Evolutionary conservation across 2,329 filamentous ascomycete genomes (phyloP).

Genomic region (Pseudogymnoascus sp.): DNA sequence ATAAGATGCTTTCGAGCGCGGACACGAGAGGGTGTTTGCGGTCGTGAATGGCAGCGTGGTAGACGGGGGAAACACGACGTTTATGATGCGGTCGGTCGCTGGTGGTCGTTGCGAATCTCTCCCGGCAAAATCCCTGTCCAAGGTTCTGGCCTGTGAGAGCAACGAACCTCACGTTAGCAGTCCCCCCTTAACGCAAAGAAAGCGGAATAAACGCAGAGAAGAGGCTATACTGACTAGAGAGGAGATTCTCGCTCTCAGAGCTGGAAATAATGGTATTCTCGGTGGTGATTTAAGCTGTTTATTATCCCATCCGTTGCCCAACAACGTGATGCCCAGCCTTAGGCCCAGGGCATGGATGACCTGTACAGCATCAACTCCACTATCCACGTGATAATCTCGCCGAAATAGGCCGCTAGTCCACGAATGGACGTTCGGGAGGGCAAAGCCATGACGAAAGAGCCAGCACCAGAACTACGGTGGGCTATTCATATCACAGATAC

Average conservation of each 20-base stretch:
- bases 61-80: conserved; percentile 10
- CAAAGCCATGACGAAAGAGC: conserved; percentile 1
- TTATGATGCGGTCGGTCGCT: conserved; percentile 5
- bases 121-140: conserved; percentile 10
- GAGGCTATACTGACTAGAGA: background rate
- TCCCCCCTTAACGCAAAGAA: background rate
- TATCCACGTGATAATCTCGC: conserved; percentile 8
- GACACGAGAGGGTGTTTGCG: conserved; percentile 5
- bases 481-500: background rate
- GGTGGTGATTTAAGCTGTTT: conserved; percentile 4
- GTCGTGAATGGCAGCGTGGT: conserved; percentile 7
- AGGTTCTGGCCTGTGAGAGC: background rate
- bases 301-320: conserved; percentile 6
- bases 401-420: conserved; percentile 2
- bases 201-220: background rate
- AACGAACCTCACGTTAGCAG: background rate
- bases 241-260: conserved; percentile 4
- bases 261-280: conserved; percentile 9
- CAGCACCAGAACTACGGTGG: background rate
- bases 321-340: conserved; percentile 7
- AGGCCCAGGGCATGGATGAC: conserved; percentile 8
- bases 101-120: conserved; percentile 10
- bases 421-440: background rate
- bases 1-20: background rate
- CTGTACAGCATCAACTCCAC: conserved; percentile 7